phyloP scores from a whole-genome alignment of 2,329 filamentous ascomycete species.

The Apiospora rasikravindrae region DNA sequence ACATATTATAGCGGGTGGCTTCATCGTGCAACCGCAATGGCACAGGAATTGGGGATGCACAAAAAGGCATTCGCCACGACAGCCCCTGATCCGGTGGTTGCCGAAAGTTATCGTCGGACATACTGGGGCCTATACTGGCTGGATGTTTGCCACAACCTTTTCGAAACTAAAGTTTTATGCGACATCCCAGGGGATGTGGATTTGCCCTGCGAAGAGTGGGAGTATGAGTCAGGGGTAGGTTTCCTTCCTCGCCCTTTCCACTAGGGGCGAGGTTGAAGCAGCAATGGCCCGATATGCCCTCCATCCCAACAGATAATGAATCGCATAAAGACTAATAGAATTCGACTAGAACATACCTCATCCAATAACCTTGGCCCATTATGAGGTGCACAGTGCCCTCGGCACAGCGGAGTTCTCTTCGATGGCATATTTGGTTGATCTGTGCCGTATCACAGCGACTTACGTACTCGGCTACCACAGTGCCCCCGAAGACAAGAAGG shows the following conservation, averaged over 20 bases:
- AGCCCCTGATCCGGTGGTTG: conserved; percentile 41
- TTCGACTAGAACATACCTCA: conserved; percentile 39
- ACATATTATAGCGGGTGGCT: conserved; percentile 37
- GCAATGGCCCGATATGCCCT: neutral
- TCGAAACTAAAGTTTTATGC: conserved; percentile 30
- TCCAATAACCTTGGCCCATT: conserved; percentile 40
- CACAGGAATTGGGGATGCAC: conserved; percentile 41
- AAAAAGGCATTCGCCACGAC: conserved; percentile 38
- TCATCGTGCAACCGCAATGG: conserved; percentile 37
- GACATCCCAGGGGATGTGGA: conserved; percentile 41
- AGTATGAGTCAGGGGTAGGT: conserved; percentile 47
- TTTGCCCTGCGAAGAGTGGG: conserved; percentile 47
- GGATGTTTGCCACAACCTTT: conserved; percentile 31
- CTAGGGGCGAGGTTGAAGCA: neutral
- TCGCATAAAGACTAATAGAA: neutral
- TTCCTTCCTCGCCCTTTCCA: neutral
- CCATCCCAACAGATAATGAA: neutral
- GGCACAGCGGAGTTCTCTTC: conserved; percentile 44
- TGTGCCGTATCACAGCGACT: conserved; percentile 41
- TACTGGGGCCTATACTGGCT: conserved; percentile 47
- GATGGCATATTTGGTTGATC: conserved; percentile 44
- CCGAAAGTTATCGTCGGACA: conserved; percentile 47
- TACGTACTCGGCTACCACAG: conserved; percentile 37
- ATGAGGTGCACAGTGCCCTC: conserved; percentile 42
- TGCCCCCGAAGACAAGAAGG: conserved; percentile 31